A percentile compares a stretch with the other conserved stretches of the same genome.
Conservation (phyloP, 108 stramenopile species). For the Pseudonitzschia pungens region DNA sequence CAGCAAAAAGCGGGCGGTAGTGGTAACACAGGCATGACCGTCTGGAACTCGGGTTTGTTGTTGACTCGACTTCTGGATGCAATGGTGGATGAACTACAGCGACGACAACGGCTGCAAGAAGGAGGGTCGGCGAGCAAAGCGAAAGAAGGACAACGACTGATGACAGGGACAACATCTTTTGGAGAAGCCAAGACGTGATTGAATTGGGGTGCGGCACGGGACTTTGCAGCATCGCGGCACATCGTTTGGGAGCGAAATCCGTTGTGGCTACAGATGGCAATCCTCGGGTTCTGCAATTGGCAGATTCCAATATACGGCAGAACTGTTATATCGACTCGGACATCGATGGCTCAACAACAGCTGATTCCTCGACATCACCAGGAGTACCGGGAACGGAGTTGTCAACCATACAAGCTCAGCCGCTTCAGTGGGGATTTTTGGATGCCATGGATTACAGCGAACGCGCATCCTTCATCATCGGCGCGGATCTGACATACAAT, state of each 20-base stretch:
- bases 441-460: constrained; percentile 51
- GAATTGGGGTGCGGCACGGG: constrained; percentile 66
- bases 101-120: constrained; percentile 11
- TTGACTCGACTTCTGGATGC: constrained; percentile 56
- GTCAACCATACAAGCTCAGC: constrained; percentile 21
- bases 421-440: constrained; percentile 59
- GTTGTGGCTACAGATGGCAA: constrained; percentile 68
- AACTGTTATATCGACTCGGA: constrained; percentile 28
- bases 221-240: constrained; percentile 46
- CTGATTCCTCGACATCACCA: background rate
- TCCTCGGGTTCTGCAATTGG: constrained; percentile 47
- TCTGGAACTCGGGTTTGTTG: constrained; percentile 75
- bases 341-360: background rate
- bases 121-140: constrained; percentile 20
- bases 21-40: constrained; percentile 52
- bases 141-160: no score
- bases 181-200: constrained; percentile 33
- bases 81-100: constrained; percentile 10
- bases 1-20: constrained; percentile 37
- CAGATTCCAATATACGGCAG: constrained; percentile 44
- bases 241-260: constrained; percentile 42
- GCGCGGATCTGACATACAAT: constrained; percentile 74
- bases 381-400: no score
- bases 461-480: constrained; percentile 54
- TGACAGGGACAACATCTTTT: constrained; percentile 4